Evolutionary conservation across 2,329 filamentous ascomycete genomes (phyloP).

Genomic region (Myriangium duriaei): DNA sequence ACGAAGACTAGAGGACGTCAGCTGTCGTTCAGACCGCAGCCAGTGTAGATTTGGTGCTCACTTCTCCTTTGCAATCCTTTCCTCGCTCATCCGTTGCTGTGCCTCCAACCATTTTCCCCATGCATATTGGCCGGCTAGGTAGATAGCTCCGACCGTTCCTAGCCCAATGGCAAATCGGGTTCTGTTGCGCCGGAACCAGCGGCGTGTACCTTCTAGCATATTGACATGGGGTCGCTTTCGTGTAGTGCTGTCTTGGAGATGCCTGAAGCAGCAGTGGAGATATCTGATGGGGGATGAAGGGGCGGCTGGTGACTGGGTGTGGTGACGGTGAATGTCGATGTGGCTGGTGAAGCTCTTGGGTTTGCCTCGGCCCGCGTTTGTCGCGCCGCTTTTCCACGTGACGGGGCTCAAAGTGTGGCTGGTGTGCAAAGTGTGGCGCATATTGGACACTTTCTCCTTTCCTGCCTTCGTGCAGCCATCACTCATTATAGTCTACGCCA

Average conservation of each 20-base stretch:
- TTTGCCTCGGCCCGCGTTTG: too few species aligned
- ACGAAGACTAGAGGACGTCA: slow-evolving; percentile 54
- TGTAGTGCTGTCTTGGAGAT: not conserved
- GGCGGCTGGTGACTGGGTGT: not conserved
- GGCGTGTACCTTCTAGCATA: slow-evolving; percentile 63
- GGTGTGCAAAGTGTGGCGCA: too few species aligned
- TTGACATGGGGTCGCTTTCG: slow-evolving; percentile 12
- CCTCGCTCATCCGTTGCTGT: slow-evolving; percentile 90
- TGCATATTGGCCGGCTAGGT: slow-evolving; percentile 87
- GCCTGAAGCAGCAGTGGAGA: not conserved
- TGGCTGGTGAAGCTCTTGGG: not conserved
- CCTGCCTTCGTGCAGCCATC: too few species aligned
- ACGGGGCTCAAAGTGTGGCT: too few species aligned
- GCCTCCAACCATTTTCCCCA: slow-evolving; percentile 83
- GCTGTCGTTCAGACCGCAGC: too few species aligned
- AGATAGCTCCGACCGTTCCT: slow-evolving; percentile 78
- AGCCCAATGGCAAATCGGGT: slow-evolving; percentile 79
- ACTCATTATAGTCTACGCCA: too few species aligned
- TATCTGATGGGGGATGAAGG: not conserved
- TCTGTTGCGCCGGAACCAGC: slow-evolving; percentile 86
- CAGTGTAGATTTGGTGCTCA: slow-evolving; percentile 31
- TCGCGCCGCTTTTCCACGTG: too few species aligned
- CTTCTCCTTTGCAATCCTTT: slow-evolving; percentile 95
- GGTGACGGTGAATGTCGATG: too few species aligned
- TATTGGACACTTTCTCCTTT: too few species aligned